Base-by-base conservation (phyloP, 371 early-diverging fungal genomes). In the Mortierella sp. region DNA sequence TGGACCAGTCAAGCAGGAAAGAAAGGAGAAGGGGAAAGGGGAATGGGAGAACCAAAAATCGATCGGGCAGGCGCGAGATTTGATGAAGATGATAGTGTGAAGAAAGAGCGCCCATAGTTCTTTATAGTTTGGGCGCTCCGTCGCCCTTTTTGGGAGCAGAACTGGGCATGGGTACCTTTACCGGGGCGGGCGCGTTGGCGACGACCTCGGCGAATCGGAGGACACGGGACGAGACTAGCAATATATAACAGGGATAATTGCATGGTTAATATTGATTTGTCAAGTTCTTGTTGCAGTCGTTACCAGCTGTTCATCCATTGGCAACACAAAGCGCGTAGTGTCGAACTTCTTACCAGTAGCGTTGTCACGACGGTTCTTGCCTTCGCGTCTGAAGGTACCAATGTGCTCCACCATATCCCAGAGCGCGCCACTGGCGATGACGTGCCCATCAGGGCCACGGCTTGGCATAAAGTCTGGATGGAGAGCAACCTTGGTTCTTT, bases 321-420 rank as follows among this genome's bases (percentile, higher is more conserved):
- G 31, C 21, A 51, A 9, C 54, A 26, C 21, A 16, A 28, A 34
- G 24, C 51, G n/a, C 59, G 28, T 74, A 19, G 44, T 26, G 43
- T 5, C 57, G 71, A 21, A 6, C 26, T 61, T 28, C 82, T 78
- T 88, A 93, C 93, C 96, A 48, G 96, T 95, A 8, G 94, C 94
- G 86, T 95, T 97, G 77, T 97, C 97, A 75, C 97, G 89, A 72
- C 97, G 89, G 78, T 97, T 96, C 86, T 97, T 97, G 74, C 97
- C 97, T 87, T 97, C 97, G 57, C 97, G 89, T 82, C 97, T 86
- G 81, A 94, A 96, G 70, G 89, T 89, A n/a, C 97, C 95, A 78
- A 97, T 95, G n/a, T 91, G 89, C 82, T 97, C 96, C 55, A 95
- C 95, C 59, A 96, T 82, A 43, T 94, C 94, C 97, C 97, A 97